Conservation (phyloP, 768 basidiomycete species). For the Hypholoma fasciculare region DNA sequence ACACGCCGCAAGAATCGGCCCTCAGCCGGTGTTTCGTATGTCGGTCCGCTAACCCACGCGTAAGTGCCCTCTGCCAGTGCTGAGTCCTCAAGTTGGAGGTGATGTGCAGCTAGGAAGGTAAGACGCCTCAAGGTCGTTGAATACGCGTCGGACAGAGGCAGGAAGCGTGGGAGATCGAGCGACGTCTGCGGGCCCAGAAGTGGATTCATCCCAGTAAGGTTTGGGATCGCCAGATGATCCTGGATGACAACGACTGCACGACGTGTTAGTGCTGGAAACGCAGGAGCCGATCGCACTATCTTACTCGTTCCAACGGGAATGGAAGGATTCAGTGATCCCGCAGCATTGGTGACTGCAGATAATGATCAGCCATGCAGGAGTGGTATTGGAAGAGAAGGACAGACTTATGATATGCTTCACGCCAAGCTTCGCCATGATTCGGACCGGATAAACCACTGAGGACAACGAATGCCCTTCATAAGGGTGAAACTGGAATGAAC, state of each 20-base stretch:
- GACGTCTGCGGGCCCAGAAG: slow-evolving; percentile 72
- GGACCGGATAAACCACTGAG: slow-evolving; percentile 76
- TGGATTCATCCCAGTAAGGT: slow-evolving; percentile 74
- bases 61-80: slow-evolving; percentile 82
- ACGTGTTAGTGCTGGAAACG: slow-evolving; percentile 7
- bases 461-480: slow-evolving; percentile 81
- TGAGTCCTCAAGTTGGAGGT: slow-evolving; percentile 49
- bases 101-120: slow-evolving; percentile 70
- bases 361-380: background rate
- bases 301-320: slow-evolving; percentile 81
- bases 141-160: slow-evolving; percentile 85
- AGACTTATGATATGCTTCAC: slow-evolving; percentile 74
- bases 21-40: slow-evolving; percentile 89
- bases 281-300: slow-evolving; percentile 17
- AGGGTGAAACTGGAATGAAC: slow-evolving; percentile 63
- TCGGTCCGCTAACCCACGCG: slow-evolving; percentile 89
- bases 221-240: slow-evolving; percentile 84
- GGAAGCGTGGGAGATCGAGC: slow-evolving; percentile 67
- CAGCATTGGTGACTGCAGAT: slow-evolving; percentile 79
- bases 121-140: slow-evolving; percentile 68
- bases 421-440: slow-evolving; percentile 77
- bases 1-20: slow-evolving; percentile 71
- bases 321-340: slow-evolving; percentile 74
- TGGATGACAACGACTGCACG: slow-evolving; percentile 74
- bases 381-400: slow-evolving; percentile 19